Evolutionary conservation across 805 yeast species (phyloP).

Genomic region (Candida arabinofermentans): DNA sequence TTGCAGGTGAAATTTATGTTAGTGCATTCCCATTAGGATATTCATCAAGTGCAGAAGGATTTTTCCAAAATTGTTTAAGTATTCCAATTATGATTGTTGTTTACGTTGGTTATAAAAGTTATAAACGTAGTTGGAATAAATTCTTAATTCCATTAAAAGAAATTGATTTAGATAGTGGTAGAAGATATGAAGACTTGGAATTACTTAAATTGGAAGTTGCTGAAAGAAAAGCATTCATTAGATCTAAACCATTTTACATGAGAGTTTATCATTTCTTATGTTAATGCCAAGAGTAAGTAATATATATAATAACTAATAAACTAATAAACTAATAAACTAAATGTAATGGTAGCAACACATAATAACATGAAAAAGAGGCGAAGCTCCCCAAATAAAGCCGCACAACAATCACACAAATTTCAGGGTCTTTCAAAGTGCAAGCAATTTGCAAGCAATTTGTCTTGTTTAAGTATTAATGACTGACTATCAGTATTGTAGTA

Average conservation of each 20-base stretch:
- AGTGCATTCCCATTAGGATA: slow-evolving; percentile 35
- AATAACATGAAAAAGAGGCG: no score
- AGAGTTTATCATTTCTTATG: slow-evolving; percentile 45
- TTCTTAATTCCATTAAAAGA: slow-evolving; percentile 34
- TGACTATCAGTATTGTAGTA: no score
- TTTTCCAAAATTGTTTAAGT: slow-evolving; percentile 51
- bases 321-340: no score
- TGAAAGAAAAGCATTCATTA: slow-evolving; percentile 43
- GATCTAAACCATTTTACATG: slow-evolving; percentile 20
- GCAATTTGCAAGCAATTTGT: no score
- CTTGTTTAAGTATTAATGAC: no score
- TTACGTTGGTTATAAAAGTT: slow-evolving; percentile 30
- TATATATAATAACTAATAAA: no score
- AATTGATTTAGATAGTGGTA: slow-evolving; percentile 35
- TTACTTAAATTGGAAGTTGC: slow-evolving; percentile 28
- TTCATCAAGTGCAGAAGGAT: slow-evolving; percentile 30
- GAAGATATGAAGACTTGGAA: slow-evolving; percentile 21
- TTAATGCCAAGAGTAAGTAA: no score
- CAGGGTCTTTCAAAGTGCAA: slow-evolving; percentile 1
- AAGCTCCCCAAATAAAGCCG: neutral
- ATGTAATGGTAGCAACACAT: no score
- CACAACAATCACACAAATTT: neutral
- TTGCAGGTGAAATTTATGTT: slow-evolving; percentile 38
- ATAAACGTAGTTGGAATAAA: slow-evolving; percentile 7
- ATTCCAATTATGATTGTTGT: slow-evolving; percentile 42